Evolutionary conservation across 1,284 basidiomycete genomes (phyloP), one percentile per base, ranked within the genome.

Genomic region (Rhodotorula sp.): DNA sequence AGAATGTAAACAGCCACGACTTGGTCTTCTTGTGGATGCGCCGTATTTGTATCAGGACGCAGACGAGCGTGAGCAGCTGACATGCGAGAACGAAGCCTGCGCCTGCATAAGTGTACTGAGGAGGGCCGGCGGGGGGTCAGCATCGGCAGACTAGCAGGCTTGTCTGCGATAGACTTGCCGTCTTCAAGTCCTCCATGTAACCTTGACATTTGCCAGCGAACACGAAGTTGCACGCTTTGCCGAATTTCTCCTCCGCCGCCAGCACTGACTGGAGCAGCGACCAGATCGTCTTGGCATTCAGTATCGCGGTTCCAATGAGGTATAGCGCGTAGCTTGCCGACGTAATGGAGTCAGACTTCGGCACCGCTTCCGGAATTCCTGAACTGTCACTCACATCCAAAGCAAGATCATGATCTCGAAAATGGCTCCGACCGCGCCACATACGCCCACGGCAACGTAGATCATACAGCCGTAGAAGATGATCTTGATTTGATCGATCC

Each of bases 1-100:
- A 68, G 64, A 63, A 63, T 7, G 70, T 72, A 58, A 68, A 68
- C 29, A 68, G 21, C 26, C 34, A 68, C 23, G 51, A 23, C 26
- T 61, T 59, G 1, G 67, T 72, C 16, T 68, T 47, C 10, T 47
- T 51, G 49, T 71, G 58, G 43, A 65, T 69, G 8, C 58, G 57
- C 0, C 39, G 60, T 46, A 72, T 63, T 47, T 68, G 54, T 48
- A 62, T 3, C 51, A 63, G 15, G 43, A 56, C 39, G 57, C 70
- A 72, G 64, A 66, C 46, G 23, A 68, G 52, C n/a, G 67, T 72
- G 49, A 64, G 54, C 26, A 21, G 34, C 21, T 66, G 62, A 49
- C 65, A 51, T 43, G 66, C 51, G 26, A 56, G 39, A 59, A 66
- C 21, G 34, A 60, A 29, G n/a, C 23, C 64, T 20, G 47, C 64